phyloP scores from a whole-genome alignment of 495 filamentous ascomycete genomes.

The Amniculicola lignicola region DNA sequence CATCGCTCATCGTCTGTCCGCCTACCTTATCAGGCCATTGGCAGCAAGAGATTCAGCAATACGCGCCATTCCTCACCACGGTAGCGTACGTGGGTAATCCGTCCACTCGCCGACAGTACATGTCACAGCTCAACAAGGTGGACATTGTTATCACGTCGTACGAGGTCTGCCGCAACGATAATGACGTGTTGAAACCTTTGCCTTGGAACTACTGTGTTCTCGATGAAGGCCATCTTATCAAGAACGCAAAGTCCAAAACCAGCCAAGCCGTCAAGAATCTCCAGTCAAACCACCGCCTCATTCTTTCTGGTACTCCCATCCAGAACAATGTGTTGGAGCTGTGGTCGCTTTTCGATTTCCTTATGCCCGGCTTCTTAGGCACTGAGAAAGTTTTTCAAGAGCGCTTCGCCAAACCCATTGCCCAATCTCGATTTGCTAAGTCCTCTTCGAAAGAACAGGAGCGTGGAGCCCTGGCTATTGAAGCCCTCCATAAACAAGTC shows the following conservation, averaged over 20 bases:
- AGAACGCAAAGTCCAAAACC: slow-evolving; percentile 94
- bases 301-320: slow-evolving; percentile 94
- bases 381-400: slow-evolving; percentile 98
- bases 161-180: slow-evolving; percentile 93
- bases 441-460: slow-evolving; percentile 98
- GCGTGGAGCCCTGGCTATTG: slow-evolving; percentile 90
- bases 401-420: slow-evolving; percentile 95
- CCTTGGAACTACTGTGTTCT: slow-evolving; percentile 97
- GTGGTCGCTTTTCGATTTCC: slow-evolving; percentile 98
- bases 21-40: slow-evolving; percentile 97
- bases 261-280: slow-evolving; percentile 86
- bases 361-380: slow-evolving; percentile 98
- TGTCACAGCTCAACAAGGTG: slow-evolving; percentile 63
- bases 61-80: slow-evolving; percentile 86
- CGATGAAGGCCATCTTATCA: slow-evolving; percentile 97
- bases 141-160: slow-evolving; percentile 97
- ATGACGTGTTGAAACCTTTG: slow-evolving; percentile 73
- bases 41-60: slow-evolving; percentile 94
- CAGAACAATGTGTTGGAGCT: slow-evolving; percentile 97
- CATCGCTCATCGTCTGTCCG: slow-evolving; percentile 92
- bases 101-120: slow-evolving; percentile 66
- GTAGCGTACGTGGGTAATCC: slow-evolving; percentile 89
- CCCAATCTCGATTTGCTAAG: slow-evolving; percentile 89
- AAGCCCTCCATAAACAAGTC: slow-evolving; percentile 96
- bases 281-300: slow-evolving; percentile 86